These are phyloP conservation scores for Cryptococcus sp. DNA, from an alignment of 1,284 basidiomycete genomes.

Conservation along the genomic window DNA sequence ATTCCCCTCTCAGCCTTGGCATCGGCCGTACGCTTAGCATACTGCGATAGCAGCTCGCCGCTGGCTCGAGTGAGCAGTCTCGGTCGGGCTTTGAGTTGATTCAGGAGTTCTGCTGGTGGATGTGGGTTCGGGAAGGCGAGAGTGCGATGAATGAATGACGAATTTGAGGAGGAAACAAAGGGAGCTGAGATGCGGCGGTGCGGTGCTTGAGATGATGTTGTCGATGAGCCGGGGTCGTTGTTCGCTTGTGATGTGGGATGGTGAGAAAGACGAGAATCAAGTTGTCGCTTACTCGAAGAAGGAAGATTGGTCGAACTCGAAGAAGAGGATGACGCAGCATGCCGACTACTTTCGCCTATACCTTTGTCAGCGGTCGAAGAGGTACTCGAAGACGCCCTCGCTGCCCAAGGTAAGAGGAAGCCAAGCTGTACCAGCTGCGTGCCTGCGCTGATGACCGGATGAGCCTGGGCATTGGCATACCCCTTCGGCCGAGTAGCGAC, in stretches of 20 bases:
- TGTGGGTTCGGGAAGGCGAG: constrained; percentile 16
- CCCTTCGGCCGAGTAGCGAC: no score
- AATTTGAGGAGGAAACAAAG: background rate
- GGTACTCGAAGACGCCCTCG: background rate
- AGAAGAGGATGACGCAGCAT: background rate
- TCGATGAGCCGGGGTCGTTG: background rate
- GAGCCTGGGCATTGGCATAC: no score
- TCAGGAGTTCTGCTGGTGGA: constrained; percentile 4
- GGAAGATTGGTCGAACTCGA: no score
- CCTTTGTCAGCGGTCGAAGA: background rate
- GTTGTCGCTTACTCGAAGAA: no score
- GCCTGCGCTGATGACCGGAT: no score
- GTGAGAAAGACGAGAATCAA: no score
- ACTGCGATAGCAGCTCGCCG: constrained; percentile 8
- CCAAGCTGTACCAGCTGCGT: background rate
- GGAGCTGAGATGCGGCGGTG: background rate
- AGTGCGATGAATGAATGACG: constrained; percentile 5
- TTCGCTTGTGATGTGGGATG: background rate
- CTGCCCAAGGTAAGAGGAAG: background rate
- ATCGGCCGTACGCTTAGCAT: constrained; percentile 15
- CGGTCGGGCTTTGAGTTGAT: constrained; percentile 6
- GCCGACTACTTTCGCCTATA: background rate
- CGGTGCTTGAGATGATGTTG: background rate
- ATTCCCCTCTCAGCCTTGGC: constrained; percentile 8
- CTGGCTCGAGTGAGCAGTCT: constrained; percentile 6